Evolutionary conservation across 805 yeast species (phyloP), one percentile per base, ranked within the genome.

Genomic region (Jamesozyma piceae): DNA sequence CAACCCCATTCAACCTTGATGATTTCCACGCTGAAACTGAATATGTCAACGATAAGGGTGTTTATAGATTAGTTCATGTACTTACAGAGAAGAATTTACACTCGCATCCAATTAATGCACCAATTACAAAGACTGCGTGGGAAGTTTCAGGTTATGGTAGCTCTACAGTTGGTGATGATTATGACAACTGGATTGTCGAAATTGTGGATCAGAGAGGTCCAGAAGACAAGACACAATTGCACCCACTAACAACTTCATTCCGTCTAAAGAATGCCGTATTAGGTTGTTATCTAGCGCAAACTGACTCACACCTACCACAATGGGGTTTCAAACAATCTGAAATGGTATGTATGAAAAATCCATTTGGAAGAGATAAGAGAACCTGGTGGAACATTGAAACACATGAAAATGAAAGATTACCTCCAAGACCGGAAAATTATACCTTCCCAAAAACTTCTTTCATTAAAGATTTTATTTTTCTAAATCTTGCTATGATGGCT

Each of bases 81-180:
- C 56, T 58, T 34, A 80, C 95, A 1, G 82, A 82, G 21, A 74
- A 82, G 50, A 81, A 85, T 55, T 67, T 92, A 53, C 95, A 90
- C 63, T 75, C 96, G n/a, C 97, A 92, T 64, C 65, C 73, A 32
- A 72, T 90, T 42, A 68, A 78, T 3, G 95, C 94, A 2, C 95
- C 92, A n/a, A 71, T 85, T 11, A 67, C 82, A 45, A 75, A 72
- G 44, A 64, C 70, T 29, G 75, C 75, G 41, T 82, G 71, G 65
- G 99, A 92, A 67, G 95, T 86, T 10, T 75, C 95, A 11, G 85
- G 95, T 55, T 87, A 86, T 57, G 95, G 96, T 43, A 74, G 75
- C 47, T 69, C 72, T 35, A 71, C 73, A 0, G 57, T 77, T 42
- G 89, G 92, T 48, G 97, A 90, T 56, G 63, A 62, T 9, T 81